Evolutionary conservation across 2,329 filamentous ascomycete species (phyloP).

Genomic region (Xylaria sp.): DNA sequence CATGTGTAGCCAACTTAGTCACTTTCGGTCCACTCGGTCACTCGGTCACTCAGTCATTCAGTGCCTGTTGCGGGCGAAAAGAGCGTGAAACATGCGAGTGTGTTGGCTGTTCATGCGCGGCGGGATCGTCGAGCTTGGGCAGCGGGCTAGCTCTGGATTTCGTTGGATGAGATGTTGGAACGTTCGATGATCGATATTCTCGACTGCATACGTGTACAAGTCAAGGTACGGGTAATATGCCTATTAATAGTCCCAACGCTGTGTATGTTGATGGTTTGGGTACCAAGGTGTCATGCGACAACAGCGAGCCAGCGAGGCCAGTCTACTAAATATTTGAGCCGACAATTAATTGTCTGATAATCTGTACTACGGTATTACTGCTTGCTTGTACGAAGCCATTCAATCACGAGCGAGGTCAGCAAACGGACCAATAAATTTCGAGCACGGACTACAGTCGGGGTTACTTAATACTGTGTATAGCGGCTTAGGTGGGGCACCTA

Average conservation of each 20-base stretch:
- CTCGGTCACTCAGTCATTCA: not conserved
- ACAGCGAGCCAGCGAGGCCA: constrained; percentile 15
- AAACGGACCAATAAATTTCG: constrained; percentile 14
- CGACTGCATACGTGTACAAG: constrained; percentile 4
- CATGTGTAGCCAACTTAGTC: constrained; percentile 1
- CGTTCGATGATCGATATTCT: constrained; percentile 5
- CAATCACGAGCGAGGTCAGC: constrained; percentile 5
- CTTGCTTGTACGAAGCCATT: not conserved
- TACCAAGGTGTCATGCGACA: constrained; percentile 25
- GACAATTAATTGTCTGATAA: not conserved
- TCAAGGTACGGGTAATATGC: not conserved
- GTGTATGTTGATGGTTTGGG: not conserved
- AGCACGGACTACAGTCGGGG: not conserved
- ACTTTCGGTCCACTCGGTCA: not conserved
- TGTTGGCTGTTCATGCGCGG: constrained; percentile 27
- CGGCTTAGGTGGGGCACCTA: not conserved
- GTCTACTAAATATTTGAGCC: constrained; percentile 7
- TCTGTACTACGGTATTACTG: not conserved
- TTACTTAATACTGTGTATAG: constrained; percentile 6
- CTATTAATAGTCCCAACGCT: constrained; percentile 24
- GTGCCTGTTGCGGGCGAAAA: constrained; percentile 3
- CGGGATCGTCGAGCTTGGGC: constrained; percentile 13
- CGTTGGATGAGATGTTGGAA: constrained; percentile 3
- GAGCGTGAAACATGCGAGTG: constrained; percentile 24
- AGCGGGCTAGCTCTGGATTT: not conserved